Evolutionary conservation across 306 rosid genomes (phyloP).

Genomic region (Canavalia gladiata): DNA sequence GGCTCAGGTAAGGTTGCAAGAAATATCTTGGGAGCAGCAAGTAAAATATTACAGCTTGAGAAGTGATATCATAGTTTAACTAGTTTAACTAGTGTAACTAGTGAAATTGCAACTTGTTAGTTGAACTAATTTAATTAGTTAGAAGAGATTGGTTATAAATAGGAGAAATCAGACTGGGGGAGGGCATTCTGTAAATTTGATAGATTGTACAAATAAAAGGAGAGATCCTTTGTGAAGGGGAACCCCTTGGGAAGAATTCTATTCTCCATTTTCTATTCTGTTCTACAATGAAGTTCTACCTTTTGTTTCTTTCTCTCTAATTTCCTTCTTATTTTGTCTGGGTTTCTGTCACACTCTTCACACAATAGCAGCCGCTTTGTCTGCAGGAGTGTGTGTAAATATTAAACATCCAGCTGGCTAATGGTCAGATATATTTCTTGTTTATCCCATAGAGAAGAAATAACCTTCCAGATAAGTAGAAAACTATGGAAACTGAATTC

Average conservation of each 20-base stretch:
- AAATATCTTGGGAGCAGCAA: slow-evolving; percentile 27
- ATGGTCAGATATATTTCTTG: slow-evolving; percentile 15
- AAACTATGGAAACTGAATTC: slow-evolving; percentile 11
- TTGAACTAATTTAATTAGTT: too few relatives aligned
- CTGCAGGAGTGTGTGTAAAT: neutral
- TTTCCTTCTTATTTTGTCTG: too few relatives aligned
- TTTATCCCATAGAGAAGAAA: slow-evolving; percentile 29
- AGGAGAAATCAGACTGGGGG: too few relatives aligned
- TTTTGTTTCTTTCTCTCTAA: too few relatives aligned
- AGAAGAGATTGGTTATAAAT: too few relatives aligned
- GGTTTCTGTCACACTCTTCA: neutral
- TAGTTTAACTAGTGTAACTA: slow-evolving; percentile 23
- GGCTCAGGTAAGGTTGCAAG: neutral
- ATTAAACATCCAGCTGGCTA: slow-evolving; percentile 22
- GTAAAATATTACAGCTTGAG: neutral
- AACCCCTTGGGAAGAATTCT: too few relatives aligned
- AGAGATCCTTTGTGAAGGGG: too few relatives aligned
- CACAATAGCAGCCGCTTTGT: slow-evolving; percentile 10
- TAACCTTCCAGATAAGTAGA: neutral
- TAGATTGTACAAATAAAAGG: too few relatives aligned
- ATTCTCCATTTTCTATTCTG: too few relatives aligned
- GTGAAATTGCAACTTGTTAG: neutral
- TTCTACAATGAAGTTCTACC: too few relatives aligned
- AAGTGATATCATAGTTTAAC: slow-evolving; percentile 17
- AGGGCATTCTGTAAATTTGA: too few relatives aligned